Evolutionary conservation across 768 basidiomycete genomes (phyloP), one percentile per base, ranked within the genome.

Genomic region (Rhodotorula babjevae): DNA sequence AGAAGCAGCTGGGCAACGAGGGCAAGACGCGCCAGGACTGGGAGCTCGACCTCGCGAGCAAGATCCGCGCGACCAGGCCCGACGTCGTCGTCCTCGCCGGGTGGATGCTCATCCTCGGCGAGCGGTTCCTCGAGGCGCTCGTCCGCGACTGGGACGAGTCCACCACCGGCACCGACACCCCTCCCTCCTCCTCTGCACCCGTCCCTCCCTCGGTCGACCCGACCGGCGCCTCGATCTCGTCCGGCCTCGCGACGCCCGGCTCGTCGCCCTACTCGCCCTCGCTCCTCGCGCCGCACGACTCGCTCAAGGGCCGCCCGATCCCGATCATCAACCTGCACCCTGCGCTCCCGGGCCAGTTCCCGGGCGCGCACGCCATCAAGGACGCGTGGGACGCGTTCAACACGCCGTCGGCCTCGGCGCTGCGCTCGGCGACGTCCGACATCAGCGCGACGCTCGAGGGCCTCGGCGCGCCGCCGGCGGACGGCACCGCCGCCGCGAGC

Each of bases 261-360:
- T 5, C 47, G 1, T 72, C 71, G 14, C 74, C 71, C 16, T 76
- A 76, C 42, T 21, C 68, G 16, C 27, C 47, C 25, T 2, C 55
- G 0, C 25, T 60, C 61, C 6, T 46, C 44, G 23, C 6, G 4
- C 6, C 7, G 8, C 44, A 55, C 11, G 33, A 33, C 31, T 5
- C 40, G 15, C 67, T 56, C n/a, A 15, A 31, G 25, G 40, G 50
- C 9, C 77, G 77, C 62, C 81, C 83, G 2, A 86, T 95, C 5
- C 89, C 92, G 0, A 90, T 96, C 73, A 95, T 99, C 83, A 99
- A 98, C 80, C 84, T 99, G 10, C 96, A 98, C 78, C 96, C 96
- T 14, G 96, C 96, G 10, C 83, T 99, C 4, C 95, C 95, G 0
- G 93, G 93, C 4, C 66, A 89, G n/a, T 99, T 99, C 77, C 93